These are phyloP conservation scores for Isoetes taiwanensis DNA, from an alignment of 75 land plant genomes.

Conservation along the genomic window DNA sequence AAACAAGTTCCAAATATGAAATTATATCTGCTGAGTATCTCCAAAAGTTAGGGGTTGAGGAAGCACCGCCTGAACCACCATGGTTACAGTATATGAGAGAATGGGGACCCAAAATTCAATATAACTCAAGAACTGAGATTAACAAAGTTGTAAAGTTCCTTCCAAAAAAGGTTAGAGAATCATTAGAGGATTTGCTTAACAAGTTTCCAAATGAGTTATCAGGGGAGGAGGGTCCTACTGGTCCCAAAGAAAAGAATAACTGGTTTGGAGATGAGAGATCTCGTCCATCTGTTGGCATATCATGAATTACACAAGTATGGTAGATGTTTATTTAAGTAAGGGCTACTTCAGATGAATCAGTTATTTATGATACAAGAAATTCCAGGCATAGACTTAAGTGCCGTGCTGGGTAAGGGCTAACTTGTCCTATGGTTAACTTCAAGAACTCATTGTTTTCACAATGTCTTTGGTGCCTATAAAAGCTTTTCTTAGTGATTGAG, in stretches of 20 bases:
- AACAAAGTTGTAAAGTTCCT: conserved; percentile 26
- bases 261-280: conserved; percentile 69
- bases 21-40: conserved; percentile 52
- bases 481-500: too few species aligned
- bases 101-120: conserved; percentile 66
- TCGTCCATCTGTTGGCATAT: too few species aligned
- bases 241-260: conserved; percentile 50
- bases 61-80: conserved; percentile 36
- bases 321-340: too few species aligned
- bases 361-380: too few species aligned
- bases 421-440: too few species aligned
- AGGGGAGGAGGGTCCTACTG: conserved; percentile 72
- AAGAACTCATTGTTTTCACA: too few species aligned
- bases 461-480: too few species aligned
- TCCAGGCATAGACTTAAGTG: too few species aligned
- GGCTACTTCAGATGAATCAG: too few species aligned
- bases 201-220: conserved; percentile 45
- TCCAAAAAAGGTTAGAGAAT: conserved; percentile 28
- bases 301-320: too few species aligned
- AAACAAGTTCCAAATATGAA: conserved; percentile 26
- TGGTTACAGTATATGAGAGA: conserved; percentile 60
- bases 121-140: conserved; percentile 28
- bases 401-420: too few species aligned
- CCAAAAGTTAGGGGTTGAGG: conserved; percentile 15
- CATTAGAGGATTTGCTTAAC: conserved; percentile 27